These are phyloP conservation scores for Peronospora destructor DNA, from an alignment of 352 stramenopile genomes.

Conservation along the genomic window DNA sequence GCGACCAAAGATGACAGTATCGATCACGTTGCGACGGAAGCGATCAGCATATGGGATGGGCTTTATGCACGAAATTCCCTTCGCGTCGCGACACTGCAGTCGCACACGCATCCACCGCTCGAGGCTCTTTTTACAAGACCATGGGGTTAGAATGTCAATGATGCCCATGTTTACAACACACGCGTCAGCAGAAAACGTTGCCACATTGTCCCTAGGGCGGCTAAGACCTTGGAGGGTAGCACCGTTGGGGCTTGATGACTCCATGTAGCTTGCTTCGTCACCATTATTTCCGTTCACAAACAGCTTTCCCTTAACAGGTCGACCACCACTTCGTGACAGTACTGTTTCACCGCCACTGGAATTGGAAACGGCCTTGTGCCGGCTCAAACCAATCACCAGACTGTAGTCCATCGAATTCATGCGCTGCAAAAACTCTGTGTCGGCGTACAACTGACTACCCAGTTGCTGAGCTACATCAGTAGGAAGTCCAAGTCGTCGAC, in stretches of 20 bases:
- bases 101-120: conserved; percentile 85
- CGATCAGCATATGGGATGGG: conserved; percentile 74
- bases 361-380: conserved; percentile 35
- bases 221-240: conserved; percentile 26
- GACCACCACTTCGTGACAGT: conserved; percentile 27
- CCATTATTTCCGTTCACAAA: conserved; percentile 27
- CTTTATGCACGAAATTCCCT: conserved; percentile 81
- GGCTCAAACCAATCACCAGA: conserved; percentile 89
- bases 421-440: conserved; percentile 89
- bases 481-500: conserved; percentile 61
- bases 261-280: conserved; percentile 47
- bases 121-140: conserved; percentile 89
- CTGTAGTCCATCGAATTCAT: conserved; percentile 98
- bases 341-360: conserved; percentile 30
- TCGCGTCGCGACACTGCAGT: conserved; percentile 65
- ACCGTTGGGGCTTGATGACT: conserved; percentile 45
- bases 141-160: conserved; percentile 96
- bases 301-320: conserved; percentile 29
- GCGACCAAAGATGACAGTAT: conserved; percentile 75
- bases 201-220: conserved; percentile 21
- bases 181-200: conserved; percentile 52
- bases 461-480: conserved; percentile 66
- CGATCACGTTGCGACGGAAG: conserved; percentile 80
- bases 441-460: conserved; percentile 79
- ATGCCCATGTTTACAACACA: conserved; percentile 93